phyloP scores from a whole-genome alignment of 2,329 filamentous ascomycete species.

The Nigrograna mackinnonii region DNA sequence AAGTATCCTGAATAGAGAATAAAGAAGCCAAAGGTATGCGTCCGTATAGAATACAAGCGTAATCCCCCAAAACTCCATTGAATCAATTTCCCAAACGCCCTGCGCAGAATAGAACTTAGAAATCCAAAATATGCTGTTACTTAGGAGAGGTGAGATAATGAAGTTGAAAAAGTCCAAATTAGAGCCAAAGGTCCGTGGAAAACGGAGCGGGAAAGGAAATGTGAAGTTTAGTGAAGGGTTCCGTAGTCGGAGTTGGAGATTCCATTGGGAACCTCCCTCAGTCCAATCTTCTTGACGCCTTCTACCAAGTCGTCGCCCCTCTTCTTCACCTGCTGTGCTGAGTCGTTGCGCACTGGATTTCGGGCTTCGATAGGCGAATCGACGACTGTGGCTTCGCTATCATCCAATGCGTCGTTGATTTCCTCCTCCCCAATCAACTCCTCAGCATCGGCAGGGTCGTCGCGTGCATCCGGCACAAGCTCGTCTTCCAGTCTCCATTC shows the following conservation, averaged over 20 bases:
- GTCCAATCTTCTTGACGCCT: slow-evolving; percentile 28
- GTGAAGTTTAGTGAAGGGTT: too few relatives aligned
- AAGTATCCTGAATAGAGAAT: too few relatives aligned
- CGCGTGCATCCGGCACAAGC: slow-evolving; percentile 53
- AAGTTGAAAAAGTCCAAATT: too few relatives aligned
- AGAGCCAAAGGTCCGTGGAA: too few relatives aligned
- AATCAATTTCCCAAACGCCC: too few relatives aligned
- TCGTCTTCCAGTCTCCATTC: slow-evolving; percentile 56
- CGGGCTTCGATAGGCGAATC: slow-evolving; percentile 23
- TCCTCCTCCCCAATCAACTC: slow-evolving; percentile 38
- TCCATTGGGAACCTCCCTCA: slow-evolving; percentile 33
- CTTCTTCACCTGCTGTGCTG: slow-evolving; percentile 6
- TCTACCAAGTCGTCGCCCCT: slow-evolving; percentile 21
- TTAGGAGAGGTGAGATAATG: too few relatives aligned
- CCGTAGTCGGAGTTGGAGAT: slow-evolving; percentile 30
- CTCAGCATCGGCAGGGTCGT: slow-evolving; percentile 45
- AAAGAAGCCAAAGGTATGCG: too few relatives aligned
- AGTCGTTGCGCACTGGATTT: neutral
- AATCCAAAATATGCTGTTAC: too few relatives aligned
- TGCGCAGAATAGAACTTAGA: too few relatives aligned
- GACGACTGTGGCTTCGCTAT: slow-evolving; percentile 31
- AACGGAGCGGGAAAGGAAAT: too few relatives aligned
- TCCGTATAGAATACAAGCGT: too few relatives aligned
- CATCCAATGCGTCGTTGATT: slow-evolving; percentile 28
- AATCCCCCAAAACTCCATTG: too few relatives aligned